Base-by-base conservation (phyloP, 768 basidiomycete genomes). In the Hypholoma sublateritium region DNA sequence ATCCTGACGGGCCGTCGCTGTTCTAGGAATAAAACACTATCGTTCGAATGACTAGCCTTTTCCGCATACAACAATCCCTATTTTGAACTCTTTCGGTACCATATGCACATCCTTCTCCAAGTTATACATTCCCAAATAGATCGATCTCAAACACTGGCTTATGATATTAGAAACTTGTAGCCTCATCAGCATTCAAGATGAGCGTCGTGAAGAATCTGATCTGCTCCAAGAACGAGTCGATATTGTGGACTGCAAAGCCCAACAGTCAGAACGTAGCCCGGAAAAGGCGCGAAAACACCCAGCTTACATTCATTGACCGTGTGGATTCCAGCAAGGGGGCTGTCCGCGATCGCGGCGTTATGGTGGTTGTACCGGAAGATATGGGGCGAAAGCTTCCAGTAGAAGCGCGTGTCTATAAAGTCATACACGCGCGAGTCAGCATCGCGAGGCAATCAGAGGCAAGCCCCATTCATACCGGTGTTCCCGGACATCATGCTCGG, bases 361-460 rank as follows among this genome's bases (percentile, higher is more conserved):
- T 68, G 67, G 55, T 82, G 81, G 56, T 67, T 74, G 66, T 90
- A 92, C 19, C 89, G 83, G 79, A 88, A 90, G 59, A 92, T 90
- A 62, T 83, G 78, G 39, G 70, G 67, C 9, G 81, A 78, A 35
- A 86, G 70, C 34, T 79, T 70, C 84, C 85, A 85, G 64, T 84
- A 85, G 65, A 76, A 78, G 14, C 78, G 74, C 2, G 83, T 85
- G 60, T 85, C 89, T 87, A 50, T 35, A 8, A n/a, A 35, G 6
- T 13, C 14, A 13, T 41, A 36, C 39, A 41, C 12, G 56, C 59
- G 1, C 70, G 70, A 16, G 76, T 32, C 24, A n/a, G 41, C 52
- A 43, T 44, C 39, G 14, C 49, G 22, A 16, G 48, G 12, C 13
- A 9, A 21, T 9, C n/a, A 41, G 56, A 58, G 53, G 49, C 47